Base-by-base conservation (phyloP, 2,329 filamentous ascomycete species). In the Aspergillus carbonarius region DNA sequence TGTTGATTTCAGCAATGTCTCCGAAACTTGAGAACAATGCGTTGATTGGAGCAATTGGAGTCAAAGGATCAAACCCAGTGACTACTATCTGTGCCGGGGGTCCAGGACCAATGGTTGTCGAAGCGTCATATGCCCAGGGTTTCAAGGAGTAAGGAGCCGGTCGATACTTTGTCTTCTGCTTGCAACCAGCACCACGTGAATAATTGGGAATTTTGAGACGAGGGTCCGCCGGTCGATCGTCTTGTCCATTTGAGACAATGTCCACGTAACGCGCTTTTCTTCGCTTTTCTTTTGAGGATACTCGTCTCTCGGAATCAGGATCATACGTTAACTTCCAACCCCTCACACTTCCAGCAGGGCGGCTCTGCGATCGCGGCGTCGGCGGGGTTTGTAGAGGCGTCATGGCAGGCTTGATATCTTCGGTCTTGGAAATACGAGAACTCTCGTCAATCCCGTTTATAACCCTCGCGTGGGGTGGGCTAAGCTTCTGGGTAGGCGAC, bases 11-110 rank as follows among this genome's bases (percentile, higher is more conserved):
- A 46, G 89, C 89, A 63, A 99, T 93, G 59, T 96, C 91, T 54
- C 74, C 76, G 66, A 77, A 76, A 52, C 74, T 76, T n/a, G 73
- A 72, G 57, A 76, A 75, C 15, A 76, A 65, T 4, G 73, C 72
- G 46, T 60, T 75, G 56, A 76, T 76, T 10, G 69, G 72, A 52
- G 73, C 70, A 39, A 96, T 91, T 12, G 91, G 85, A 40, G 90
- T 88, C 63, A 98, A 80, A 6, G 93, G 93, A 74, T 98, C 95
- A 73, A 97, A 97, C n/a, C 92, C 92, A n/a, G 88, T 93, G 18
- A 97, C 92, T 4, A 98, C 88, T 50, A 99, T 87, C 72, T 96
- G 92, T 2, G 90, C 92, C 1, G 95, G 91, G 13, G 93, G 93
- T 0, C 92, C 92, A 23, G 92, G 91, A 0, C 93, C 93, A 67